Percentiles rank a stretch among this genome's conserved stretches.
These are phyloP conservation scores for Globisporangium barbulae DNA, from an alignment of 352 stramenopile genomes.

Conservation along the genomic window DNA sequence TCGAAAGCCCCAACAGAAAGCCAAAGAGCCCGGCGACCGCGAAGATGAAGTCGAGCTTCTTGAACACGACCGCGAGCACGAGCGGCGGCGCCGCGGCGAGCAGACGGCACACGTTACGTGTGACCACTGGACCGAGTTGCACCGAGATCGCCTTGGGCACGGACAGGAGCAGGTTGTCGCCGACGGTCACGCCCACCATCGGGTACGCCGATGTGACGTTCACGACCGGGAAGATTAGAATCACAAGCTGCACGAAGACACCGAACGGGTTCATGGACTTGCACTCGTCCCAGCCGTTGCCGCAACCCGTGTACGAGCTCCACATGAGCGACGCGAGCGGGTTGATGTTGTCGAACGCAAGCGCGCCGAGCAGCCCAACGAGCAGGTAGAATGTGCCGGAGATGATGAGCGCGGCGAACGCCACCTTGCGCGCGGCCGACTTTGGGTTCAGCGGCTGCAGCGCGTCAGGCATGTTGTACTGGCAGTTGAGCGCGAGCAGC, in stretches of 20 bases:
- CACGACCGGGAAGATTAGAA: slow-evolving; percentile 80
- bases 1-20: slow-evolving; percentile 73
- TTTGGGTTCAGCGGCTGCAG: slow-evolving; percentile 79
- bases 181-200: slow-evolving; percentile 80
- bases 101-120: slow-evolving; percentile 60
- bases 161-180: slow-evolving; percentile 85
- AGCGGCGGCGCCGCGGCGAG: slow-evolving; percentile 65
- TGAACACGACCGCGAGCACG: slow-evolving; percentile 75
- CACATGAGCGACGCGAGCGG: slow-evolving; percentile 79
- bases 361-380: slow-evolving; percentile 63
- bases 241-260: slow-evolving; percentile 66
- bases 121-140: slow-evolving; percentile 38
- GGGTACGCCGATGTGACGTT: slow-evolving; percentile 85
- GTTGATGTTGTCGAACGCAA: slow-evolving; percentile 80
- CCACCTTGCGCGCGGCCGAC: slow-evolving; percentile 51
- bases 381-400: slow-evolving; percentile 71
- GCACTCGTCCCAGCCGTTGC: slow-evolving; percentile 71
- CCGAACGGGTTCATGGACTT: slow-evolving; percentile 42
- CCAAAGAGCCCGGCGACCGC: slow-evolving; percentile 72
- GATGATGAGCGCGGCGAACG: slow-evolving; percentile 62
- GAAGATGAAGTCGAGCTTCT: slow-evolving; percentile 88
- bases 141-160: slow-evolving; percentile 58
- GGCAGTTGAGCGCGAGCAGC: slow-evolving; percentile 82
- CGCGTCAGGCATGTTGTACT: slow-evolving; percentile 86
- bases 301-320: slow-evolving; percentile 74